These are phyloP conservation scores for Camptophora hylomeconis DNA, from an alignment of 2,329 filamentous ascomycete species.

Conservation along the genomic window DNA sequence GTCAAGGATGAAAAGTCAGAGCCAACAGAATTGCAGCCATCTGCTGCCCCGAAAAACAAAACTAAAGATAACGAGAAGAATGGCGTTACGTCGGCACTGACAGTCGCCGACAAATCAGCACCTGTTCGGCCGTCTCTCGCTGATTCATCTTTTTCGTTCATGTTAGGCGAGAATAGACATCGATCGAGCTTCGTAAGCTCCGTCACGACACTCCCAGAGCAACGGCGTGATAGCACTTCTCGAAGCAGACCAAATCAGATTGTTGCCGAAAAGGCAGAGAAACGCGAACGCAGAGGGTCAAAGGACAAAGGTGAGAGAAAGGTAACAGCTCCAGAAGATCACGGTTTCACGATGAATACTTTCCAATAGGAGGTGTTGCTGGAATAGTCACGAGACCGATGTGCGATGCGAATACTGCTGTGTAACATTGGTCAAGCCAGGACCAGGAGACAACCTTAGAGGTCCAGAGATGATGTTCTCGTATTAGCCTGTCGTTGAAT, in stretches of 20 bases:
- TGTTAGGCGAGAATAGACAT: conserved; percentile 32
- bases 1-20: no score
- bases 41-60: not conserved
- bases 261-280: conserved; percentile 28
- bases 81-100: conserved; percentile 4
- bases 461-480: not conserved
- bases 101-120: conserved; percentile 3
- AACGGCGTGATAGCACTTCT: conserved; percentile 22
- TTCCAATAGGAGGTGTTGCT: conserved; percentile 18
- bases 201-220: conserved; percentile 31
- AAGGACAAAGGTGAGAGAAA: conserved; percentile 13
- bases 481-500: no score
- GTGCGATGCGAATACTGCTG: no score
- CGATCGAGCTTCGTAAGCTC: conserved; percentile 34
- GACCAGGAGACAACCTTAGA: not conserved
- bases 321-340: conserved; percentile 21
- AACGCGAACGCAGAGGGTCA: conserved; percentile 24
- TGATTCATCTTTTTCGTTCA: conserved; percentile 37
- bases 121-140: conserved; percentile 28
- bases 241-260: conserved; percentile 2
- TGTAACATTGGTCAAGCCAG: conserved; percentile 2
- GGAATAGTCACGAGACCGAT: conserved; percentile 1
- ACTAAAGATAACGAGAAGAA: not conserved
- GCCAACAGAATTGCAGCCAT: no score
- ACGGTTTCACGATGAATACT: conserved; percentile 28